Evolutionary conservation across 1,139 yeast genomes (phyloP), one percentile per base, ranked within the genome.

Genomic region (Kodamaea sp.): DNA sequence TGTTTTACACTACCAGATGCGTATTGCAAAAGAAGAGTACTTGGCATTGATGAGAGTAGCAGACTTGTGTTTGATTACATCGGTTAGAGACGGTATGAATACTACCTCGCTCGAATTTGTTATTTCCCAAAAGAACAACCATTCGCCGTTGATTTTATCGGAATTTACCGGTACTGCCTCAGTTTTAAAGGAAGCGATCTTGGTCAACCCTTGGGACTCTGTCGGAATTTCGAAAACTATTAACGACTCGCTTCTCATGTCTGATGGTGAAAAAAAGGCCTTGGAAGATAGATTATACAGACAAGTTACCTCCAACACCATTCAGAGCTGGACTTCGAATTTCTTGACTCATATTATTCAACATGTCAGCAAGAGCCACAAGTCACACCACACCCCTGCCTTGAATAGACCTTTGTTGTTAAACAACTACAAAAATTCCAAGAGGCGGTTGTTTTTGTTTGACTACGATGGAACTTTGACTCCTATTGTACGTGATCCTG

Each of bases 381-480:
- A 66, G 28, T 63, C 66, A 11, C 79, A 77, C 46, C 76, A 80
- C 43, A 92, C 97, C 0, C 97, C 98, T 1, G 83, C 92, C 18
- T 71, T 92, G 48, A 88, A 90, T 55, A 70, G 87, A 40, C 90
- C 94, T 2, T 57, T 73, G 13, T 60, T 84, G 38, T 64, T 86
- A 46, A 67, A 72, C 21, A 73, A 76, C 35, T 92, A 87, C 59
- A 59, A 73, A 29, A 50, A 61, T 13, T 78, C 97, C 1, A 44
- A 75, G 19, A 73, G 85, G 51, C 75, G 98, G 42, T 64, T 92
- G 41, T 89, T 92, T 50, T 62, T 92, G 48, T 90, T 94, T 63
- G 99, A 92, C 61, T 92, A 92, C 56, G 99, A 92, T 58, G 99
- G 99, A 19, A 92, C 99, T 0, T 71, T 92, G 48, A 87, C 97